Evolutionary conservation across 805 yeast genomes (phyloP).

Genomic region (Blastobotrys parvus): DNA sequence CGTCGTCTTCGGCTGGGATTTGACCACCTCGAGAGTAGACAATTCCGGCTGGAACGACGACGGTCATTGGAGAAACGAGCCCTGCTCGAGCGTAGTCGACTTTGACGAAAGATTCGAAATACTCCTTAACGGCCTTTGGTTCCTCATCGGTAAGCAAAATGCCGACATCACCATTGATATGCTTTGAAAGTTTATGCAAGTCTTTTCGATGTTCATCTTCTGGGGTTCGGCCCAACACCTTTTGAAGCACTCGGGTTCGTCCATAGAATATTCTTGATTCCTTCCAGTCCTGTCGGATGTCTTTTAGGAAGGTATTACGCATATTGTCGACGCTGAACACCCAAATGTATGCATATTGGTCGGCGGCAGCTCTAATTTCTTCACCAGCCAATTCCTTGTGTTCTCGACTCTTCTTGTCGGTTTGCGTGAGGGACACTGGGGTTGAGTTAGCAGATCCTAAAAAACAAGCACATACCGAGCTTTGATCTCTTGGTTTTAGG

Average conservation of each 20-base stretch:
- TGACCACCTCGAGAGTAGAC: conserved; percentile 96
- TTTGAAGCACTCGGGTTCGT: conserved; percentile 84
- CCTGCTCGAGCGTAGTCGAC: conserved; percentile 89
- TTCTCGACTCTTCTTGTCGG: conserved; percentile 92
- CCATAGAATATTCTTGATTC: conserved; percentile 89
- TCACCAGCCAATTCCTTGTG: conserved; percentile 87
- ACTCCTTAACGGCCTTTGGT: conserved; percentile 82
- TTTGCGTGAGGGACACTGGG: conserved; percentile 80
- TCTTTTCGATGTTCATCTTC: conserved; percentile 89
- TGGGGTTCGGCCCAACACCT: conserved; percentile 80
- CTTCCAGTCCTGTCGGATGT: conserved; percentile 84
- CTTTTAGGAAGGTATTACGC: conserved; percentile 92
- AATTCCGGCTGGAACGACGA: conserved; percentile 81
- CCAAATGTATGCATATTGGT: conserved; percentile 72
- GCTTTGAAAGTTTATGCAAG: conserved; percentile 56
- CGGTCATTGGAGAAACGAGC: conserved; percentile 70
- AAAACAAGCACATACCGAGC: conserved; percentile 37
- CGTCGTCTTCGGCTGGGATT: conserved; percentile 81
- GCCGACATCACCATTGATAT: conserved; percentile 74
- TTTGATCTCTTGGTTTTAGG: conserved; percentile 97
- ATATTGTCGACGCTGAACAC: conserved; percentile 82
- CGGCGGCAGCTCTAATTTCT: conserved; percentile 77
- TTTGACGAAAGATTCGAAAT: conserved; percentile 69
- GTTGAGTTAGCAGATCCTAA: neutral
- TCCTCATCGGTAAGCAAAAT: conserved; percentile 82